Percentiles rank a stretch among this genome's conserved stretches.
These are phyloP conservation scores for Microcyclosporella mali DNA, from an alignment of 2,329 filamentous ascomycete genomes.

Conservation along the genomic window DNA sequence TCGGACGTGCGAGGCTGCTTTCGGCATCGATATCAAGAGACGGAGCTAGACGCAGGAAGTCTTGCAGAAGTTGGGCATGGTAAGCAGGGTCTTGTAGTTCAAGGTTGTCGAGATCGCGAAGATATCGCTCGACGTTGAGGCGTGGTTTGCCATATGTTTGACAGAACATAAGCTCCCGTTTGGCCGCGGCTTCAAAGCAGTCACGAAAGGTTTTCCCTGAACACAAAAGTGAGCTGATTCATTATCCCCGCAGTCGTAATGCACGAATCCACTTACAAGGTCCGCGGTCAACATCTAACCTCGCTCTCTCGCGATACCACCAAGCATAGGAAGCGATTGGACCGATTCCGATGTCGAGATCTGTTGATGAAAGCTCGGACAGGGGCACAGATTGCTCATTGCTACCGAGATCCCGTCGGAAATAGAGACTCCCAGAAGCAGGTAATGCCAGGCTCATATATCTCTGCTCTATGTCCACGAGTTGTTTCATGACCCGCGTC, in stretches of 20 bases:
- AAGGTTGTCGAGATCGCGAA: slow-evolving; percentile 26
- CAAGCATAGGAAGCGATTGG: slow-evolving; percentile 25
- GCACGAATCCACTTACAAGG: slow-evolving; percentile 26
- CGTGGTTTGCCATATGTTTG: slow-evolving; percentile 25
- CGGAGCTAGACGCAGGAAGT: slow-evolving; percentile 26
- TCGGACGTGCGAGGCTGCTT: slow-evolving; percentile 12
- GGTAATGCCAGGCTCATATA: neutral
- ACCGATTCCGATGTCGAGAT: slow-evolving; percentile 25
- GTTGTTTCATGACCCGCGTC: slow-evolving; percentile 15
- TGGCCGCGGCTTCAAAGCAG: slow-evolving; percentile 26
- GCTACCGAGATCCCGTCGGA: slow-evolving; percentile 23
- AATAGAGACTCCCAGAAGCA: slow-evolving; percentile 26
- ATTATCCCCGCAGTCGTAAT: neutral
- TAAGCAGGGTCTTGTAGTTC: slow-evolving; percentile 24
- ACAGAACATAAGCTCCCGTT: slow-evolving; percentile 28
- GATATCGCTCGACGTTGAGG: slow-evolving; percentile 13
- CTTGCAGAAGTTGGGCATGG: slow-evolving; percentile 24
- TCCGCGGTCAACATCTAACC: slow-evolving; percentile 24
- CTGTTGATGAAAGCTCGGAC: neutral
- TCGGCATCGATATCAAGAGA: slow-evolving; percentile 1
- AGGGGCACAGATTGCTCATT: neutral
- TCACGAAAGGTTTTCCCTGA: slow-evolving; percentile 20
- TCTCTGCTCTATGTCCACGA: slow-evolving; percentile 1
- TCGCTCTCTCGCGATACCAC: slow-evolving; percentile 26
- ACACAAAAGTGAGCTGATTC: neutral